These are phyloP conservation scores for Colletotrichum eremochloae DNA, from an alignment of 2,329 filamentous ascomycete genomes.

Conservation along the genomic window DNA sequence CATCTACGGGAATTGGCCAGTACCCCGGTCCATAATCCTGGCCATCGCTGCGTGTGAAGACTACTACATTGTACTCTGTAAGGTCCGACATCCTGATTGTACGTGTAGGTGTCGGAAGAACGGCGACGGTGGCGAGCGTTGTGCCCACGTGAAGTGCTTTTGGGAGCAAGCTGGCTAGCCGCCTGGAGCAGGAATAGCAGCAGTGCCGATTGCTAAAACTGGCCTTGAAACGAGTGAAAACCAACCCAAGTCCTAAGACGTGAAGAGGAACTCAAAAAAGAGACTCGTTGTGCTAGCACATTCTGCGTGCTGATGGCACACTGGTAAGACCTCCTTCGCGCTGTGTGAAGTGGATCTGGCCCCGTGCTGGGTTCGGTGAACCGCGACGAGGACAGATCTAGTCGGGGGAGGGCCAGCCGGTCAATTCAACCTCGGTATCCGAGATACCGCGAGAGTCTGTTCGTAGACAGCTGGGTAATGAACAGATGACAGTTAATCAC, in stretches of 20 bases:
- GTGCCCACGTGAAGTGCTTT: background rate
- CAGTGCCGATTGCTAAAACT: background rate
- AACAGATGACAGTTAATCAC: background rate
- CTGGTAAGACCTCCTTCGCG: constrained; percentile 17
- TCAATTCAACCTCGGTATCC: background rate
- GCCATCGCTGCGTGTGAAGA: constrained; percentile 61
- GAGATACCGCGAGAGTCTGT: background rate
- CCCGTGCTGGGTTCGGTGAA: constrained; percentile 23
- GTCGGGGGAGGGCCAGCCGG: background rate
- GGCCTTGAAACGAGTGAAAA: background rate
- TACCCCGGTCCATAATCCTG: constrained; percentile 60
- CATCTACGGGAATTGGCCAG: constrained; percentile 52
- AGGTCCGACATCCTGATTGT: constrained; percentile 28
- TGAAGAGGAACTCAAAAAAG: background rate
- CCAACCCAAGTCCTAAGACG: background rate
- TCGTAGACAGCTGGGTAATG: background rate
- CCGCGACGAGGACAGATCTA: background rate
- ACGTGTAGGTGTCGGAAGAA: background rate
- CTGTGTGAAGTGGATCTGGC: constrained; percentile 30
- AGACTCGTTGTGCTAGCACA: constrained; percentile 21
- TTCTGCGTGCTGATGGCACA: constrained; percentile 22
- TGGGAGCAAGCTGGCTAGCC: background rate
- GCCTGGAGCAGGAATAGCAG: constrained; percentile 9
- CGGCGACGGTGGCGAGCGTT: background rate
- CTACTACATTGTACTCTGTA: constrained; percentile 45